Percentiles rank a stretch among this genome's conserved stretches.
These are phyloP conservation scores for Trametes elegans DNA, from an alignment of 768 basidiomycete species.

Conservation along the genomic window DNA sequence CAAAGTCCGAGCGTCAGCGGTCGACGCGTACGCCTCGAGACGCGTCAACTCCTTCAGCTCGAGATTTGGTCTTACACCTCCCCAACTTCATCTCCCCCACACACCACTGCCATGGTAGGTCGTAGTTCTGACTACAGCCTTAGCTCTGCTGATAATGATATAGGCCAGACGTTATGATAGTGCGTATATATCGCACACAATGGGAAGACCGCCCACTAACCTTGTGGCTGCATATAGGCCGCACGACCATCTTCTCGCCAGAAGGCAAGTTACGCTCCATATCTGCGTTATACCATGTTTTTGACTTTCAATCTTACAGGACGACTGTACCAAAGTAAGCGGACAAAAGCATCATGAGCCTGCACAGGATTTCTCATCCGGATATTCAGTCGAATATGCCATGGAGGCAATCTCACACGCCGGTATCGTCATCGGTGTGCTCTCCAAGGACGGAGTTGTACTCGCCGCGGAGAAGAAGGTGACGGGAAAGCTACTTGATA, in stretches of 20 bases:
- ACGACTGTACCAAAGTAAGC: constrained; percentile 93
- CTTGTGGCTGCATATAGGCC: constrained; percentile 47
- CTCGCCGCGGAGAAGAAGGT: constrained; percentile 97
- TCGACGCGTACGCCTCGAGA: constrained; percentile 27
- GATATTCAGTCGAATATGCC: constrained; percentile 87
- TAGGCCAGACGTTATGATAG: constrained; percentile 96
- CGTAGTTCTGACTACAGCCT: too few species aligned
- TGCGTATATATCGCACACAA: constrained; percentile 40
- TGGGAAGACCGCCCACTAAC: constrained; percentile 6
- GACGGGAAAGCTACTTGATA: constrained; percentile 94
- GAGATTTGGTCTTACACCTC: too few species aligned
- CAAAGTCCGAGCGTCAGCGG: constrained; percentile 13
- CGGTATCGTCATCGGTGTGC: constrained; percentile 88
- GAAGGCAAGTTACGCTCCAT: constrained; percentile 59
- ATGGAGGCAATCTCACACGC: constrained; percentile 99
- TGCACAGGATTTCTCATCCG: background rate
- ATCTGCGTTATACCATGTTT: background rate
- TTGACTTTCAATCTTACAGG: constrained; percentile 47
- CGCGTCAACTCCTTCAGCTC: constrained; percentile 24
- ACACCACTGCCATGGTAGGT: constrained; percentile 19
- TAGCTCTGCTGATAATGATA: background rate
- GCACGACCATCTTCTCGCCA: constrained; percentile 98
- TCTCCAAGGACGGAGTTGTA: constrained; percentile 89
- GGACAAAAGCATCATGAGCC: background rate
- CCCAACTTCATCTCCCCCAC: background rate